Evolutionary conservation across 192 early-diverging fungal genomes (phyloP).

Genomic region (Linnemannia elongata): DNA sequence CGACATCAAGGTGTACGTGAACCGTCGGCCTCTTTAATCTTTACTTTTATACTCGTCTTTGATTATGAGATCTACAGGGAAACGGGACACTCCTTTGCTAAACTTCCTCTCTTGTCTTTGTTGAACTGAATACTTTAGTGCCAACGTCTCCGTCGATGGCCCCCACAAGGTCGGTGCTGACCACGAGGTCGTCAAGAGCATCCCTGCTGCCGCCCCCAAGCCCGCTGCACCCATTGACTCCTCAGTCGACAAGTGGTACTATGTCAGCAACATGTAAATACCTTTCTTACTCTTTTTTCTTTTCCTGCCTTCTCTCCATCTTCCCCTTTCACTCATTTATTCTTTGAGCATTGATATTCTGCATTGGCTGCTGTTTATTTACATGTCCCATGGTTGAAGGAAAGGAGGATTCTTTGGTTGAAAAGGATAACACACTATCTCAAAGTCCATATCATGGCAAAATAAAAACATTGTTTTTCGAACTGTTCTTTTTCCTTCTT

Average conservation of each 20-base stretch:
- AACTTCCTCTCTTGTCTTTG: not conserved
- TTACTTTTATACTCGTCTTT: not conserved
- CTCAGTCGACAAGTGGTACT: conserved; percentile 65
- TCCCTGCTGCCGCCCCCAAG: conserved; percentile 70
- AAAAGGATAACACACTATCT: not conserved
- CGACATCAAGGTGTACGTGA: conserved; percentile 78
- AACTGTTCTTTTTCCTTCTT: not conserved
- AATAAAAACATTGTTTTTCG: not conserved
- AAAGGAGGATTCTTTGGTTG: not conserved
- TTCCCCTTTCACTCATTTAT: not conserved
- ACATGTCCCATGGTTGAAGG: not conserved
- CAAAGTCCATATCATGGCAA: not conserved
- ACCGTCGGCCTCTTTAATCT: not conserved
- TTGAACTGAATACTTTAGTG: conserved; percentile 52
- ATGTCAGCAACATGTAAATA: conserved; percentile 45
- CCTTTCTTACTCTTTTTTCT: not conserved
- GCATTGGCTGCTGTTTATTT: not conserved
- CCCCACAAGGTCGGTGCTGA: conserved; percentile 76
- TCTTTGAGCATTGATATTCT: not conserved
- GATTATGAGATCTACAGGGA: not conserved
- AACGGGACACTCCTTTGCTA: not conserved
- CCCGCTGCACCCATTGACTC: conserved; percentile 81
- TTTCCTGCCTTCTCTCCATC: not conserved
- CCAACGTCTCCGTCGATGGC: conserved; percentile 78
- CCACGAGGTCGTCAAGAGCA: conserved; percentile 66